A percentile compares a stretch with the other conserved stretches of the same genome.
phyloP scores from a whole-genome alignment of 345 rosid genomes.

The Firmiana major region DNA sequence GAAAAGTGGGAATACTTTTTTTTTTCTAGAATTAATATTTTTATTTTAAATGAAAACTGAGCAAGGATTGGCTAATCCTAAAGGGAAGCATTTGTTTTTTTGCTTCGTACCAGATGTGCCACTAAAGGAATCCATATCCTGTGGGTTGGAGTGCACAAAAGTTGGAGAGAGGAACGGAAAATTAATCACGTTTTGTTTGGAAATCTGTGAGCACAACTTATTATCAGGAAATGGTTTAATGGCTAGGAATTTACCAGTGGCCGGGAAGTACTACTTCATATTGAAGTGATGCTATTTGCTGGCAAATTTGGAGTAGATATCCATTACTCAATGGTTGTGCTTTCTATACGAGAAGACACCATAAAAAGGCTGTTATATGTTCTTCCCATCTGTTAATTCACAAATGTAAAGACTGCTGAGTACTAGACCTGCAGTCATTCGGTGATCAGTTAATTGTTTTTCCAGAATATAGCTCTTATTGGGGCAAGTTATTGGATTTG shows the following conservation, averaged over 20 bases:
- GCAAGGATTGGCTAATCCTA: background rate
- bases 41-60: background rate
- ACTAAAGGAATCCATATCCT: slow-evolving; percentile 6
- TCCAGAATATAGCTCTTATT: no score
- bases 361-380: background rate
- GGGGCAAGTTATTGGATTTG: background rate
- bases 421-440: background rate
- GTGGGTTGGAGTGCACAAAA: background rate
- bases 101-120: background rate
- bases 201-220: background rate
- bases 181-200: background rate
- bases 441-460: no score
- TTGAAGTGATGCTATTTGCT: background rate
- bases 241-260: background rate
- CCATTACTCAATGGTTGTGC: background rate
- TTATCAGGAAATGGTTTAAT: background rate
- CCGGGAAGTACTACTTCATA: background rate
- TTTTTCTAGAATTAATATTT: background rate
- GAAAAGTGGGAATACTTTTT: background rate
- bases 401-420: background rate
- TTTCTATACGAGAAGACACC: background rate
- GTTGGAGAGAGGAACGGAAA: background rate
- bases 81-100: background rate
- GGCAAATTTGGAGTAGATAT: background rate
- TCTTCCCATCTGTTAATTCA: background rate